Base-by-base conservation (phyloP, 2,329 filamentous ascomycete species). In the Fusarium domesticum region DNA sequence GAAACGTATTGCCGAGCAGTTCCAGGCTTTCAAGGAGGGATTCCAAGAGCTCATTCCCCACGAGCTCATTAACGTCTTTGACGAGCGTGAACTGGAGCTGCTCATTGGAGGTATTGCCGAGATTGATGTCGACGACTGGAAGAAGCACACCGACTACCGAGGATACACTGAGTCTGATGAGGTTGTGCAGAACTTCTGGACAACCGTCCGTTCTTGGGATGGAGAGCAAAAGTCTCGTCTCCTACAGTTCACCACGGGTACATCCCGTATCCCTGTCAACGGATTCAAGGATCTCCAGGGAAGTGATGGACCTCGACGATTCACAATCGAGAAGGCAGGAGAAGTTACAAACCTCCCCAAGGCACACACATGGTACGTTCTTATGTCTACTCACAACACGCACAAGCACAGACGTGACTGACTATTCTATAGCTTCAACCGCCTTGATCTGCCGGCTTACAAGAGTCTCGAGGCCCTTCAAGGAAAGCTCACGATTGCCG, bases 111-210 rank as follows among this genome's bases (percentile, higher is more conserved):
- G 93, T 78, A 98, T 98, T 60, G 93, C 93, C n/a, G 93, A 98
- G 70, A 98, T 98, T 58, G 93, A 98, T 63, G 92, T 98, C 14
- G 93, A 98, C 48, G 93, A 98, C 70, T 98, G 93, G 93, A 97
- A 98, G 85, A 98, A 98, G 77, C 93, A 98, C 72, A 98, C 93
- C 36, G 93, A 98, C 65, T 98, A 98, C 70, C 87, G 93, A 59
- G 93, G 93, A 42, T 98, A 98, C 77, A 96, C 95, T 8, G 93
- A 98, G 71, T 90, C 85, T 45, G 93, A 98, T 61, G 89, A 96
- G 64, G 93, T 98, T 18, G 93, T 98, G 56, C 88, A 95, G 68
- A 91, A 95, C 75, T 98, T 98, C 80, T 98, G 93, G 93, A 91
- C 96, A 76, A 92, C 87, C 49, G 93, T 98, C 54, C 85, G 92